These are phyloP conservation scores for Cryptococcus depauperatus DNA, from an alignment of 1,284 basidiomycete genomes.

Conservation along the genomic window DNA sequence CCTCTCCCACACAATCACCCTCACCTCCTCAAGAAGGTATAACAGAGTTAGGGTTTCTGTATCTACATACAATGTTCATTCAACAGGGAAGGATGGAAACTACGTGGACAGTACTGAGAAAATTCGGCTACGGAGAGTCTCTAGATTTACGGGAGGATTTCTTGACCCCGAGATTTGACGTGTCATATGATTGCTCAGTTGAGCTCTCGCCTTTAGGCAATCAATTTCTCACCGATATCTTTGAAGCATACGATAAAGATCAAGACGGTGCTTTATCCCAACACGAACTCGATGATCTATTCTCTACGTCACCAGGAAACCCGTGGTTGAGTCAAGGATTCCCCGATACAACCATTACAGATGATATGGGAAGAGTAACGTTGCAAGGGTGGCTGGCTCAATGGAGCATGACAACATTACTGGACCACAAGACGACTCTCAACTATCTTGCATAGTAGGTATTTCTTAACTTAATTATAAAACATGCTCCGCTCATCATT, in stretches of 20 bases:
- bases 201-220: slow-evolving; percentile 89
- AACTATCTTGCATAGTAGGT: slow-evolving; percentile 82
- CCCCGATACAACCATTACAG: slow-evolving; percentile 80
- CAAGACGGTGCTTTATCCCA: slow-evolving; percentile 86
- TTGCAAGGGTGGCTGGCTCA: slow-evolving; percentile 97
- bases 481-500: not conserved
- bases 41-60: slow-evolving; percentile 88
- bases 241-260: slow-evolving; percentile 96
- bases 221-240: slow-evolving; percentile 95
- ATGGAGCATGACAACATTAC: slow-evolving; percentile 97
- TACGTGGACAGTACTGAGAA: slow-evolving; percentile 92
- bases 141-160: slow-evolving; percentile 80
- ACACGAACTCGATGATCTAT: slow-evolving; percentile 78
- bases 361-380: slow-evolving; percentile 83
- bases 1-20: slow-evolving; percentile 2
- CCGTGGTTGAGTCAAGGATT: slow-evolving; percentile 82
- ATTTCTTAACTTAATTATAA: slow-evolving; percentile 14
- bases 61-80: slow-evolving; percentile 94
- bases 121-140: slow-evolving; percentile 94
- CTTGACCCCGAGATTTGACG: slow-evolving; percentile 62
- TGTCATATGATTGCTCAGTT: slow-evolving; percentile 85
- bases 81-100: slow-evolving; percentile 93
- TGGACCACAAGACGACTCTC: slow-evolving; percentile 84
- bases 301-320: slow-evolving; percentile 89
- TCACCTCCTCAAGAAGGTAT: slow-evolving; percentile 53